A percentile compares a stretch with the other conserved stretches of the same genome.
phyloP scores from a whole-genome alignment of 2,329 filamentous ascomycete species.

The Tolypocladium sp. region DNA sequence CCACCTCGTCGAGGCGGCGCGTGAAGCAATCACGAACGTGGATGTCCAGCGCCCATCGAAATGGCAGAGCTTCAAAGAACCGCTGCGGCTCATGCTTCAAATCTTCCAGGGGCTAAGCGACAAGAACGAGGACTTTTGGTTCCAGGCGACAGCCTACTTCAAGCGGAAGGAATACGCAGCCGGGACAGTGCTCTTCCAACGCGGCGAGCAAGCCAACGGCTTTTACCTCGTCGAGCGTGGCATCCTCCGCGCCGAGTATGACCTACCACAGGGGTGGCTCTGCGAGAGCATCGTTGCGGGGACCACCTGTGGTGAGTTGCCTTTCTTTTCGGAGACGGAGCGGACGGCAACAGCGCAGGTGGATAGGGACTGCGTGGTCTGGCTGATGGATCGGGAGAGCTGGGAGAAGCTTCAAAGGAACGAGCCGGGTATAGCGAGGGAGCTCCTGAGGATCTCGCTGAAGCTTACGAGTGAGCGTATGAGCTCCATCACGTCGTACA shows the following conservation, averaged over 20 bases:
- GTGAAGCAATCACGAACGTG: conserved; percentile 60
- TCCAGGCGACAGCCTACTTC: conserved; percentile 70
- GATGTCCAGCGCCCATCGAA: conserved; percentile 51
- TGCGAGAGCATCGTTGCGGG: conserved; percentile 90
- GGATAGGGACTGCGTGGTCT: conserved; percentile 73
- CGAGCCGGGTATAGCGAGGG: conserved; percentile 69
- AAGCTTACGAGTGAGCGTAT: conserved; percentile 94
- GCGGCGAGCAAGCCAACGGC: conserved; percentile 66
- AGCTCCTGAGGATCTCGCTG: conserved; percentile 77
- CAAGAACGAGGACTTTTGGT: conserved; percentile 94
- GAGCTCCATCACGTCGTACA: conserved; percentile 54
- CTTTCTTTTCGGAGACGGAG: conserved; percentile 87
- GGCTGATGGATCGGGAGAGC: conserved; percentile 63
- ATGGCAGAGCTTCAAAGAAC: conserved; percentile 84
- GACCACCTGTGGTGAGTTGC: conserved; percentile 89
- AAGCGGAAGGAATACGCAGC: conserved; percentile 54
- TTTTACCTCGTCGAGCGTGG: conserved; percentile 90
- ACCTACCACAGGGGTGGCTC: conserved; percentile 79
- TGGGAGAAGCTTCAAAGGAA: conserved; percentile 67
- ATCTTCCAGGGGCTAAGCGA: conserved; percentile 85
- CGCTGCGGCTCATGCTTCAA: conserved; percentile 83
- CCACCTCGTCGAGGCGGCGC: conserved; percentile 71
- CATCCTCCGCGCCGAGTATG: conserved; percentile 82
- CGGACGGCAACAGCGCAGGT: conserved; percentile 80
- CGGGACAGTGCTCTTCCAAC: conserved; percentile 67